Evolutionary conservation across 2,329 filamentous ascomycete genomes (phyloP).

Genomic region (Colletotrichum truncatum): DNA sequence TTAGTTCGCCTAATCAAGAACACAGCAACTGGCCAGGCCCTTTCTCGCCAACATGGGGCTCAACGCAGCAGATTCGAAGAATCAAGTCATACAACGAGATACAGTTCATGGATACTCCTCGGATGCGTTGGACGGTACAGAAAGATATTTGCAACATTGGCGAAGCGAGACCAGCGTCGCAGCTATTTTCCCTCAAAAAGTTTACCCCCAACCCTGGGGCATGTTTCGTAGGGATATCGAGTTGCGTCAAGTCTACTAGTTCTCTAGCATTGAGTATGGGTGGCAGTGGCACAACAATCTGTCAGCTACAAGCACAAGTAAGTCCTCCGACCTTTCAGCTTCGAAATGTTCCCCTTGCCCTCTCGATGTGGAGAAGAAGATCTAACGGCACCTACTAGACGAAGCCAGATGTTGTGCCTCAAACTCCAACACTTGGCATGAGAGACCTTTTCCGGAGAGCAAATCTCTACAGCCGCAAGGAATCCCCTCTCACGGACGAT

Average conservation of each 20-base stretch:
- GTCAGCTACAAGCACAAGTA: not conserved
- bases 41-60: not conserved
- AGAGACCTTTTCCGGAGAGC: not conserved
- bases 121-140: not conserved
- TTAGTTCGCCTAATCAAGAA: too few species aligned
- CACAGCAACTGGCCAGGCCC: too few species aligned
- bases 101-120: not conserved
- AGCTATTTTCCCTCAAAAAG: not conserved
- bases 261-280: not conserved
- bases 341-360: too few species aligned
- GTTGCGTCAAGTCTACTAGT: not conserved
- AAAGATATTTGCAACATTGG: slow-evolving; percentile 6
- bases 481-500: not conserved
- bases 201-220: not conserved
- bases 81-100: not conserved
- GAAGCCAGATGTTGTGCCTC: too few species aligned
- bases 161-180: not conserved
- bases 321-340: too few species aligned
- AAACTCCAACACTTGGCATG: not conserved
- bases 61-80: not conserved
- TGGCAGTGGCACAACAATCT: not conserved
- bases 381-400: too few species aligned
- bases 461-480: not conserved
- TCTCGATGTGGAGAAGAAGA: too few species aligned
- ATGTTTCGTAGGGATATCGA: not conserved